Conservation (phyloP, 2,329 filamentous ascomycete species). For the Beauveria medogensis region DNA sequence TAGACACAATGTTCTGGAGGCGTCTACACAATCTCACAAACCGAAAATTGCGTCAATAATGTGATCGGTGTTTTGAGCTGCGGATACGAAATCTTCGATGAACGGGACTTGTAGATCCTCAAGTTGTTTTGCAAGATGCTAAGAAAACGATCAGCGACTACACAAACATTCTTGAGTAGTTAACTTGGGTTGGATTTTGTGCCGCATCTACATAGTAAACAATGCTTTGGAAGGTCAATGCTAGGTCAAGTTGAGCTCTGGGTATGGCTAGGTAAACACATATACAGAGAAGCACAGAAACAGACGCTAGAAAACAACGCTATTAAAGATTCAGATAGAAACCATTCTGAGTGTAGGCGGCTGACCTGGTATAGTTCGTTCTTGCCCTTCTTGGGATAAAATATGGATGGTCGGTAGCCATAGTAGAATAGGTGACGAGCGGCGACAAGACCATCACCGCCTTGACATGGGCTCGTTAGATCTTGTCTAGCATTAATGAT, state of each 20-base stretch:
- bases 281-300: neutral
- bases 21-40: conserved; percentile 27
- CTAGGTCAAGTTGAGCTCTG: neutral
- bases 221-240: neutral
- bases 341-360: neutral
- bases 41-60: conserved; percentile 91
- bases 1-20: conserved; percentile 8
- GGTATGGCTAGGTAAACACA: conserved; percentile 1
- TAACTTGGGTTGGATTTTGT: neutral
- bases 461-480: conserved; percentile 36
- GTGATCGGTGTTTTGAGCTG: conserved; percentile 64
- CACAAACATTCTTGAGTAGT: neutral
- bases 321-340: neutral
- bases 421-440: conserved; percentile 88
- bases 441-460: conserved; percentile 89
- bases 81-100: conserved; percentile 65
- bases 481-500: neutral
- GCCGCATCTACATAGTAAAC: conserved; percentile 6
- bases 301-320: neutral
- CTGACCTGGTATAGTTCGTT: conserved; percentile 79
- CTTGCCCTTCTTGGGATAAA: conserved; percentile 87
- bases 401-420: conserved; percentile 80
- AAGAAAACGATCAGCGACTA: conserved; percentile 24
- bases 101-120: conserved; percentile 77
- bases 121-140: conserved; percentile 80